A percentile compares a stretch with the other conserved stretches of the same genome.
These are phyloP conservation scores for Leishmania major DNA, from an alignment of 208 protist genomes.

Conservation along the genomic window DNA sequence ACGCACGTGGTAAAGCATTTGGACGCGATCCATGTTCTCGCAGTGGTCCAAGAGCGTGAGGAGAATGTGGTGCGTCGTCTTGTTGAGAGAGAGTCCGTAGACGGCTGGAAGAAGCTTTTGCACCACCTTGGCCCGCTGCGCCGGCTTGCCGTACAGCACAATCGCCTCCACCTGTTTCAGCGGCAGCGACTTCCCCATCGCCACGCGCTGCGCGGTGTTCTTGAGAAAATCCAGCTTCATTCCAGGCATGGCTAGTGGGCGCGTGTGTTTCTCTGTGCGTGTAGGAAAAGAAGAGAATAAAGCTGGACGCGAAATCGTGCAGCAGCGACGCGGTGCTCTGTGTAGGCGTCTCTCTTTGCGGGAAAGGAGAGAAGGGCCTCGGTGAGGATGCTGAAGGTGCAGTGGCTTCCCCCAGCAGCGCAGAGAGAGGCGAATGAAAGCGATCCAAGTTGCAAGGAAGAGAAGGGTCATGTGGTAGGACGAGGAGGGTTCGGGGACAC, in stretches of 20 bases:
- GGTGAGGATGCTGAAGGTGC: neutral
- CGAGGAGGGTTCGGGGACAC: neutral
- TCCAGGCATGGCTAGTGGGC: constrained; percentile 37
- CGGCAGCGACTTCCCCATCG: constrained; percentile 79
- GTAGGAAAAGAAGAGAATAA: neutral
- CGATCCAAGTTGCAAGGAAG: neutral
- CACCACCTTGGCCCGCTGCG: constrained; percentile 84
- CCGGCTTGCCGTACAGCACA: constrained; percentile 80
- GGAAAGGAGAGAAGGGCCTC: neutral
- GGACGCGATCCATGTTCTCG: constrained; percentile 77
- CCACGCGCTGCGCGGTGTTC: constrained; percentile 83
- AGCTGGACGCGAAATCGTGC: neutral
- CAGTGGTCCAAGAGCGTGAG: constrained; percentile 72
- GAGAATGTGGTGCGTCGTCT: constrained; percentile 79
- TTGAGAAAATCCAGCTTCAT: constrained; percentile 90
- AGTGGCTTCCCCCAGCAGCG: neutral
- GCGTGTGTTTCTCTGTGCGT: neutral
- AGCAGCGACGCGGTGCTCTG: neutral
- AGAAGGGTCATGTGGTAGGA: neutral
- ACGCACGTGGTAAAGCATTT: constrained; percentile 84
- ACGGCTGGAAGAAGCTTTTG: constrained; percentile 73
- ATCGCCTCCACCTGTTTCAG: constrained; percentile 89
- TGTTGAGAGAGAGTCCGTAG: constrained; percentile 79
- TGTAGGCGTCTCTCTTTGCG: neutral
- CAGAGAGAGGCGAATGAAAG: neutral